These are phyloP conservation scores for Torulaspora maleeae DNA, from an alignment of 805 yeast species.

Conservation along the genomic window DNA sequence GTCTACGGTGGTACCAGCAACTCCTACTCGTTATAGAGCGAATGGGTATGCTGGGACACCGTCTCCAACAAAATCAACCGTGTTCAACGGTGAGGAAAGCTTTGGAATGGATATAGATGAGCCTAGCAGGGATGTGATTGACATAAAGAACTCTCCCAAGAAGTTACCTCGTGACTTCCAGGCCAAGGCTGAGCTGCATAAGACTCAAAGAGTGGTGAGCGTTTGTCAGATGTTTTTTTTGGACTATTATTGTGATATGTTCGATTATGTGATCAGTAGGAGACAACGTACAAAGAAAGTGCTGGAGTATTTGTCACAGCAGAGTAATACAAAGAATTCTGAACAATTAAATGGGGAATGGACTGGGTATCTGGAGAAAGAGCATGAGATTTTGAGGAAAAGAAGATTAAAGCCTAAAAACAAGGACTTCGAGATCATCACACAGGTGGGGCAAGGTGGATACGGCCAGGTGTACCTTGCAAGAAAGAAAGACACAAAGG, in stretches of 20 bases:
- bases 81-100: slow-evolving; percentile 26
- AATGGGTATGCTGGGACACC: slow-evolving; percentile 24
- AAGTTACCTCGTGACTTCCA: slow-evolving; percentile 45
- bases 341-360: slow-evolving; percentile 53
- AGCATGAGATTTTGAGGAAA: slow-evolving; percentile 77
- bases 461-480: slow-evolving; percentile 98
- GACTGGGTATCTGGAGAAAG: slow-evolving; percentile 77
- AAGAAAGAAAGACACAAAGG: slow-evolving; percentile 87
- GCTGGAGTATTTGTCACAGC: slow-evolving; percentile 46
- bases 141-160: slow-evolving; percentile 34
- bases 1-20: slow-evolving; percentile 14
- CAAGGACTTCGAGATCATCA: slow-evolving; percentile 91
- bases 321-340: slow-evolving; percentile 23
- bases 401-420: slow-evolving; percentile 89
- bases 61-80: slow-evolving; percentile 31
- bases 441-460: slow-evolving; percentile 99
- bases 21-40: slow-evolving; percentile 18
- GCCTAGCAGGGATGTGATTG: slow-evolving; percentile 21
- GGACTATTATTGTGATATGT: slow-evolving; percentile 93
- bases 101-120: slow-evolving; percentile 37
- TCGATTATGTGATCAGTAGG: slow-evolving; percentile 85
- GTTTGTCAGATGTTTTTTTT: slow-evolving; percentile 92
- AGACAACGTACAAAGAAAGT: slow-evolving; percentile 76
- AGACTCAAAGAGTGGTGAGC: slow-evolving; percentile 78
- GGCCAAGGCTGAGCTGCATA: slow-evolving; percentile 58